Evolutionary conservation across 23 red algal species (phyloP).

Genomic region (Gracilariopsis chorda): DNA sequence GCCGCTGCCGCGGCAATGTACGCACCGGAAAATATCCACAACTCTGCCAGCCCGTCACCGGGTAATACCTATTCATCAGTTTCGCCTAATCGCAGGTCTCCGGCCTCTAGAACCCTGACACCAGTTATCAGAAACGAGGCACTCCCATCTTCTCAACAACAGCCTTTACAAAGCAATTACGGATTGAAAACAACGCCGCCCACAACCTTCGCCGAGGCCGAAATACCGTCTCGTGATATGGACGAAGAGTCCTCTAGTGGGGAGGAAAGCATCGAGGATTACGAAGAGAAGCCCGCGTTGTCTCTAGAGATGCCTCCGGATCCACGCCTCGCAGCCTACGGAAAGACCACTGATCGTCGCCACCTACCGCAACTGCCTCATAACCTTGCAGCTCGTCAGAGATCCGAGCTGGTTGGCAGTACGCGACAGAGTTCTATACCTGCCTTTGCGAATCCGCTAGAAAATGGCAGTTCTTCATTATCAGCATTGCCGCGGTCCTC

Average conservation of each 20-base stretch:
- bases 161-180: not conserved
- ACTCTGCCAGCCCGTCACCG: not conserved
- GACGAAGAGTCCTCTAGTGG: slow-evolving; percentile 28
- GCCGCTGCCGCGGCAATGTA: slow-evolving; percentile 26
- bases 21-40: not conserved
- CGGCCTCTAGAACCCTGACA: not conserved
- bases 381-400: not conserved
- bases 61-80: slow-evolving; percentile 9
- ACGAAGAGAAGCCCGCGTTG: slow-evolving; percentile 44
- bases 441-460: slow-evolving; percentile 5
- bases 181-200: not conserved
- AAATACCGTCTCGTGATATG: not conserved
- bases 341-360: not conserved
- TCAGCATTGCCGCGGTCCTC: not conserved
- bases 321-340: not conserved
- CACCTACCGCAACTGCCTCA: not conserved
- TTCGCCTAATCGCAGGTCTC: slow-evolving; percentile 2
- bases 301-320: slow-evolving; percentile 38
- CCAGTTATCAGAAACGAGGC: not conserved
- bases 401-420: not conserved
- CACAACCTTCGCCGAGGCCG: not conserved
- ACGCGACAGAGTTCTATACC: not conserved
- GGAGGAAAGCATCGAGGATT: slow-evolving; percentile 51
- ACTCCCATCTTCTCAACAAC: not conserved
- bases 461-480: slow-evolving; percentile 10